Conservation (phyloP, 75 land plant genomes). For the Adiantum capillusveneris region DNA sequence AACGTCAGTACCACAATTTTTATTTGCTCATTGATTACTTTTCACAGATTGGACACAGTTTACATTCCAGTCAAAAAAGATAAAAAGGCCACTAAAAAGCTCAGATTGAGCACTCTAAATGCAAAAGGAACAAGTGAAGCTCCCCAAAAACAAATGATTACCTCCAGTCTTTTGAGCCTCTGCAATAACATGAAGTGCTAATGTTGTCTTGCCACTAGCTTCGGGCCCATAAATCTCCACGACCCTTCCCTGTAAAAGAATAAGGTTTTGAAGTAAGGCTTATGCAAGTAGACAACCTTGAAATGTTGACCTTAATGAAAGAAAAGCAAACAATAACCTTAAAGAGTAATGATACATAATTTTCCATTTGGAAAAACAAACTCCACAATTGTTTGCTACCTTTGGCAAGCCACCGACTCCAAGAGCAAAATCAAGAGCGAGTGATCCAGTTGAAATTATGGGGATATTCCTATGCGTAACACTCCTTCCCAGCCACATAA, state of each 20-base stretch:
- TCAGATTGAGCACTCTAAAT: too few species aligned
- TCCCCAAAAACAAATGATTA: conserved; percentile 11
- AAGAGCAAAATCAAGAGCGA: conserved; percentile 71
- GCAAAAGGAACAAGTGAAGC: too few species aligned
- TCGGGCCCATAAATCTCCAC: conserved; percentile 96
- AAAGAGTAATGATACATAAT: too few species aligned
- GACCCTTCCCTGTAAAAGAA: conserved; percentile 65
- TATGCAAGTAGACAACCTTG: too few species aligned
- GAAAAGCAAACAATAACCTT: too few species aligned
- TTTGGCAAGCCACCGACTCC: conserved; percentile 93
- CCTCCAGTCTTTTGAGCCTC: conserved; percentile 82
- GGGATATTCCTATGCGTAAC: conserved; percentile 37
- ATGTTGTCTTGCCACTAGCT: conserved; percentile 95
- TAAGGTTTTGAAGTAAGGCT: too few species aligned
- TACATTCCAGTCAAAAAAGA: too few species aligned
- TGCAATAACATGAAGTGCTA: conserved; percentile 94
- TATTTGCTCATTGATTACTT: too few species aligned
- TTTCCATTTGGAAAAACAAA: background rate
- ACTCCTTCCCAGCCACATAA: conserved; percentile 92
- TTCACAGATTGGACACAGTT: too few species aligned
- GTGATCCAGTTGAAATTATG: conserved; percentile 81
- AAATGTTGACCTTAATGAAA: too few species aligned
- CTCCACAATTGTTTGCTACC: conserved; percentile 30
- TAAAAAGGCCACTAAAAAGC: too few species aligned
- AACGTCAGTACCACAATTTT: too few species aligned